phyloP scores from a whole-genome alignment of 2,329 filamentous ascomycete species.

The Ceratocystis papillata region DNA sequence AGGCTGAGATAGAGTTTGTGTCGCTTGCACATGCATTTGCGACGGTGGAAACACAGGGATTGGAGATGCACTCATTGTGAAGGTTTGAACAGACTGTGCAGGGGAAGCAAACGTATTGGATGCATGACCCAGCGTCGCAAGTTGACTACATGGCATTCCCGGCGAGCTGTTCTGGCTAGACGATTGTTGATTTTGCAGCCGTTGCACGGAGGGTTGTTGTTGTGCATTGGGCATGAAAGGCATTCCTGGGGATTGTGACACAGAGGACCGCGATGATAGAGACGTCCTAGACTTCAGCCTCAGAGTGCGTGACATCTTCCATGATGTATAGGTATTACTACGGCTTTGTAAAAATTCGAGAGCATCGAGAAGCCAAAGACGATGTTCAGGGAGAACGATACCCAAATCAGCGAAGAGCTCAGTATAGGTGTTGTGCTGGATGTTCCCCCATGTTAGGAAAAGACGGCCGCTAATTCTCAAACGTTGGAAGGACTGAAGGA shows the following conservation, averaged over 20 bases:
- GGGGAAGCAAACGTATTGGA: background rate
- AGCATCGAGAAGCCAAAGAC: conserved; percentile 23
- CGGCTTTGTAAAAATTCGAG: conserved; percentile 24
- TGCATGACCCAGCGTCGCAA: background rate
- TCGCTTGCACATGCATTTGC: background rate
- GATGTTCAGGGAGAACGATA: conserved; percentile 46
- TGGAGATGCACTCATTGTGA: background rate
- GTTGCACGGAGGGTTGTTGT: background rate
- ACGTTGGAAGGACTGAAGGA: conserved; percentile 48
- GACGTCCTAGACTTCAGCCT: background rate
- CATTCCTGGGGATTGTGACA: background rate
- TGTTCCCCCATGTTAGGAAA: conserved; percentile 44
- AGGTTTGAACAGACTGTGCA: background rate
- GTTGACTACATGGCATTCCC: background rate
- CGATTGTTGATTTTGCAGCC: background rate
- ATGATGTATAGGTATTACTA: conserved; percentile 25
- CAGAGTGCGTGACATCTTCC: conserved; percentile 12
- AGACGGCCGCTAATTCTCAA: conserved; percentile 56
- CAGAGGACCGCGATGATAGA: background rate
- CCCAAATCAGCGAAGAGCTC: conserved; percentile 45
- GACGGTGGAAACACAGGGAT: background rate
- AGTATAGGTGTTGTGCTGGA: conserved; percentile 39
- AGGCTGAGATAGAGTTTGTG: background rate
- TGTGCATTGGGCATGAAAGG: background rate
- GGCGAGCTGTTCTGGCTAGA: background rate